These are phyloP conservation scores for Trichosanthes truncata DNA, from an alignment of 306 rosid species.

Conservation along the genomic window DNA sequence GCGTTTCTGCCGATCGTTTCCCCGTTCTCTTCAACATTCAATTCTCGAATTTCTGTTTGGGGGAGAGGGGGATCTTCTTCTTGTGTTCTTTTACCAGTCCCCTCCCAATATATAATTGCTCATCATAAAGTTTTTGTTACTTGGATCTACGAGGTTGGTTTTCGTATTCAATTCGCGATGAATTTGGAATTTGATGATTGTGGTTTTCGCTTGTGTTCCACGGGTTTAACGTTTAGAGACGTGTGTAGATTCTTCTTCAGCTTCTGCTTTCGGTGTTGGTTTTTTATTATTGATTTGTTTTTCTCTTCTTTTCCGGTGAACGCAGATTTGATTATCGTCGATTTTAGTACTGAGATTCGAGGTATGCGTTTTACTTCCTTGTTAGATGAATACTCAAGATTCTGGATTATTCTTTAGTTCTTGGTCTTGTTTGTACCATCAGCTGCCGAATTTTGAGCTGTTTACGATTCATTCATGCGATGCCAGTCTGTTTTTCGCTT, in stretches of 20 bases:
- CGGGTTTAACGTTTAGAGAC: slow-evolving; percentile 21
- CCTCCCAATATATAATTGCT: slow-evolving; percentile 9
- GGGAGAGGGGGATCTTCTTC: slow-evolving; percentile 22
- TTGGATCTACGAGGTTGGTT: slow-evolving; percentile 33
- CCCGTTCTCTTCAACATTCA: slow-evolving; percentile 1
- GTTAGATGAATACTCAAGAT: slow-evolving; percentile 22
- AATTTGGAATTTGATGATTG: slow-evolving; percentile 22
- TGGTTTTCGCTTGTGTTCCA: slow-evolving; percentile 14
- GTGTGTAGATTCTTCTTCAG: slow-evolving; percentile 21
- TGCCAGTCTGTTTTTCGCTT: slow-evolving; percentile 4
- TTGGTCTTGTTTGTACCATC: slow-evolving; percentile 5
- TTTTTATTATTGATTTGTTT: slow-evolving; percentile 12
- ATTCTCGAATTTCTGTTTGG: slow-evolving; percentile 20
- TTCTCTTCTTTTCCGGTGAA: slow-evolving; percentile 10
- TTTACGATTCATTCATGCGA: slow-evolving; percentile 12
- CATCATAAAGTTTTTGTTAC: slow-evolving; percentile 14
- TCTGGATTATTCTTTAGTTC: slow-evolving; percentile 17
- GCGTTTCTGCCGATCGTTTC: slow-evolving; percentile 35
- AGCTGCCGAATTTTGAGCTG: slow-evolving; percentile 18
- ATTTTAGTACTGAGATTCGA: slow-evolving; percentile 25
- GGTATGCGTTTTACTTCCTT: slow-evolving; percentile 29
- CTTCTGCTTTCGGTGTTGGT: slow-evolving; percentile 25
- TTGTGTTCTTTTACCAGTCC: slow-evolving; percentile 16
- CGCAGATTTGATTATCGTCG: slow-evolving; percentile 22
- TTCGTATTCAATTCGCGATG: slow-evolving; percentile 18